phyloP scores from a whole-genome alignment of 1,284 basidiomycete species.

The Ceratobasidium sp. region DNA sequence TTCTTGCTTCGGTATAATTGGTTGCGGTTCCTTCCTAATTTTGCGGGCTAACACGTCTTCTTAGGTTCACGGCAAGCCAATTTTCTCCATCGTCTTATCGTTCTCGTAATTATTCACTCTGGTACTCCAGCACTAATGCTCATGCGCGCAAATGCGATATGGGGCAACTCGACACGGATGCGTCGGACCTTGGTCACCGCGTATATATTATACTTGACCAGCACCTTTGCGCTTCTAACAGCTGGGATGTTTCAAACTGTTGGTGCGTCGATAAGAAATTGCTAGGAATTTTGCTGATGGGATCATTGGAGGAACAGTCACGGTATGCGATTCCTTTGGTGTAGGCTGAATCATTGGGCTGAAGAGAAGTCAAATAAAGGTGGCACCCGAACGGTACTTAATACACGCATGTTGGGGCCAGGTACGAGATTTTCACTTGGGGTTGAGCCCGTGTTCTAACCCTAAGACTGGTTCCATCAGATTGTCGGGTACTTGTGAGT shows the following conservation, averaged over 20 bases:
- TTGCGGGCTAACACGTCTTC: background rate
- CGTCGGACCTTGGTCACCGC: background rate
- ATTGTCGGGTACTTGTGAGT: constrained; percentile 21
- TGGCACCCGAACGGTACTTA: constrained; percentile 11
- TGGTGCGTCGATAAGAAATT: constrained; percentile 9
- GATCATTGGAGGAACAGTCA: background rate
- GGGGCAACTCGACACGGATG: constrained; percentile 9
- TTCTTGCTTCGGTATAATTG: constrained; percentile 16
- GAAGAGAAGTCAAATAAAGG: background rate
- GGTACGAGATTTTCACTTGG: background rate
- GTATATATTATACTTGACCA: constrained; percentile 19
- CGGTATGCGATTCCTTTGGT: background rate
- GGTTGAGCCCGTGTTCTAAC: background rate
- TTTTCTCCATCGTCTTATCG: background rate
- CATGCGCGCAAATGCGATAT: constrained; percentile 36
- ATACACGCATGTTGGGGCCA: constrained; percentile 37
- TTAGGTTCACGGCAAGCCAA: constrained; percentile 28
- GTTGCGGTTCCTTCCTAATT: background rate
- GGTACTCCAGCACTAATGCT: constrained; percentile 7
- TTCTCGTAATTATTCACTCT: background rate
- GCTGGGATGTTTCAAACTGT: constrained; percentile 24
- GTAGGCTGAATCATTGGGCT: background rate
- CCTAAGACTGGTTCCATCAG: background rate
- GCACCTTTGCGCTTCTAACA: constrained; percentile 26
- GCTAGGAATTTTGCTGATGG: background rate